Evolutionary conservation across 192 early-diverging fungal species (phyloP).

Genomic region (Coemansia sp.): DNA sequence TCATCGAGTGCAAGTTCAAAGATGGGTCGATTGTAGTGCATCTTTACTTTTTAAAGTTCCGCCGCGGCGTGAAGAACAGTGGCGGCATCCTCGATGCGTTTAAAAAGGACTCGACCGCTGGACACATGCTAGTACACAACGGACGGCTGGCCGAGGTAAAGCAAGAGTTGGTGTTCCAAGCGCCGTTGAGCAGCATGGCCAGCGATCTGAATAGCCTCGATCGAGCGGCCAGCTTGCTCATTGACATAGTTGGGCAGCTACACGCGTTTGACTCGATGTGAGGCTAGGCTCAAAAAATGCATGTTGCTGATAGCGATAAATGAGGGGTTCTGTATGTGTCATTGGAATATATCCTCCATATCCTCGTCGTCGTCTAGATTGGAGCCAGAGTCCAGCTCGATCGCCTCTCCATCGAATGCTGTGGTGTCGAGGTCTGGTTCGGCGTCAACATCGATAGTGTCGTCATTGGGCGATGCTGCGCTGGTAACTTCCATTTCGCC

Average conservation of each 20-base stretch:
- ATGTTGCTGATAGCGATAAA: background rate
- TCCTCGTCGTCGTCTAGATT: conserved; percentile 46
- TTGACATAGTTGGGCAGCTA: conserved; percentile 39
- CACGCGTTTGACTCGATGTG: conserved; percentile 31
- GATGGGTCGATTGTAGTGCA: conserved; percentile 17
- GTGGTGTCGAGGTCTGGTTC: background rate
- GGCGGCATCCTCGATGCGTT: conserved; percentile 43
- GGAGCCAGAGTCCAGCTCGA: conserved; percentile 37
- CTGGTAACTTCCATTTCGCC: conserved; percentile 20
- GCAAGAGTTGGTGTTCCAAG: conserved; percentile 29
- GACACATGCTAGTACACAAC: conserved; percentile 39
- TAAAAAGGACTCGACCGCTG: conserved; percentile 30
- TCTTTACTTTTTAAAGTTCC: conserved; percentile 40
- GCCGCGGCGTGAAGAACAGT: conserved; percentile 20
- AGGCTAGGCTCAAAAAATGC: too few species aligned
- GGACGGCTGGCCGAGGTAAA: conserved; percentile 41
- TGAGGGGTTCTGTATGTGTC: background rate
- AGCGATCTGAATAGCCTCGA: conserved; percentile 15
- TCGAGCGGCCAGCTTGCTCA: conserved; percentile 20
- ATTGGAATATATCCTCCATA: conserved; percentile 53
- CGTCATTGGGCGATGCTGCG: conserved; percentile 1
- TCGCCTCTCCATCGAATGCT: conserved; percentile 10
- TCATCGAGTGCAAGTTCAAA: conserved; percentile 30
- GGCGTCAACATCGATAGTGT: conserved; percentile 20
- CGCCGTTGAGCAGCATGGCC: conserved; percentile 8